These are phyloP conservation scores for Choiromyces venosus DNA, from an alignment of 495 filamentous ascomycete genomes.

Conservation along the genomic window DNA sequence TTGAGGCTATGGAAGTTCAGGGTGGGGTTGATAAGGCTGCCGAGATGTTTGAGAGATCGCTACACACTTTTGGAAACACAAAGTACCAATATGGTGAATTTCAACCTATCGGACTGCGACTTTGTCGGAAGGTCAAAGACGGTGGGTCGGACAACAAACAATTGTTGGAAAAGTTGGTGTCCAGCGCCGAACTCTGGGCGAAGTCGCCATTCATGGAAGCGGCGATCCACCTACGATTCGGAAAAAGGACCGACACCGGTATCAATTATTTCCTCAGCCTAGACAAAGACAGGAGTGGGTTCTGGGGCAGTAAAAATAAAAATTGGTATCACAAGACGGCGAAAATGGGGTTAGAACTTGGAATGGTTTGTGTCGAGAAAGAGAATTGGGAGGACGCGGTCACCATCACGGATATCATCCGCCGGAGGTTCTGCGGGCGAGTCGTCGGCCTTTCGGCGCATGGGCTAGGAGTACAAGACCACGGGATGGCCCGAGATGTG, in stretches of 20 bases:
- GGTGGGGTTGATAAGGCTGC: constrained; percentile 14
- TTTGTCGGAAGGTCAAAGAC: constrained; percentile 15
- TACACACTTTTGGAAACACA: background rate
- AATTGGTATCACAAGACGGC: constrained; percentile 19
- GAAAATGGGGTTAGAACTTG: constrained; percentile 20
- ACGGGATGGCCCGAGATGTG: background rate
- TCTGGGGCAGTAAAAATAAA: constrained; percentile 1
- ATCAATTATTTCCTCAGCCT: constrained; percentile 20
- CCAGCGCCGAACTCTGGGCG: constrained; percentile 17
- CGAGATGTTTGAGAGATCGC: constrained; percentile 11
- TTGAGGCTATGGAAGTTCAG: background rate
- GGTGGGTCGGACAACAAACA: constrained; percentile 10
- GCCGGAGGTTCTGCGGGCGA: constrained; percentile 10
- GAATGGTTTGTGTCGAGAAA: constrained; percentile 19
- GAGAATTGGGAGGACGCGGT: constrained; percentile 20
- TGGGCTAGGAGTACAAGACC: background rate
- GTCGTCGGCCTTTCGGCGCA: background rate
- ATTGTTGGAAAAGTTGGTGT: constrained; percentile 11
- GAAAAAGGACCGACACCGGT: constrained; percentile 14
- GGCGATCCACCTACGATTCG: constrained; percentile 17
- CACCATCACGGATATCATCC: constrained; percentile 19
- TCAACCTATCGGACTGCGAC: constrained; percentile 11
- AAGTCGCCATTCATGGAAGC: constrained; percentile 19
- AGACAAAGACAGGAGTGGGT: background rate
- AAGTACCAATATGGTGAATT: constrained; percentile 9